Evolutionary conservation across 73 alveolate species (phyloP), one percentile per base, ranked within the genome.

Genomic region (Loxodes magnus): DNA sequence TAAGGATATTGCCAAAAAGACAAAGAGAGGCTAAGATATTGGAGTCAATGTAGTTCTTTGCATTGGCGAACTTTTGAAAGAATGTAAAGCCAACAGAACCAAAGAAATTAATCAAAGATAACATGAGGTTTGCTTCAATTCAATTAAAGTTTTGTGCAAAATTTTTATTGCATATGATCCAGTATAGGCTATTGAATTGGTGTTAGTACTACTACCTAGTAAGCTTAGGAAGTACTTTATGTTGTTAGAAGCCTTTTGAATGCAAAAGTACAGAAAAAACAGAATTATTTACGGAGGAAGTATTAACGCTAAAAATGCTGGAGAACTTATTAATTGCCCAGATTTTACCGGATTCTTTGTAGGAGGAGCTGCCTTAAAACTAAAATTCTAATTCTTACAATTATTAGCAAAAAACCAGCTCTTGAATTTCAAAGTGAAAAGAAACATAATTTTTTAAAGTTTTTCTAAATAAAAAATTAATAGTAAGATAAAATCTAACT

Each of bases 111-210:
- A 82, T 42, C 56, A 82, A 52, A 81, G 73, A 28, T 87, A 91
- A 68, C 77, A 79, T 31, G 88, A 73, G 41, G 88, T 94, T 26
- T 71, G 87, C 61, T 84, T 77, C 59, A 85, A 84, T 15, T 67
- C 90, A 39, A 84, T 56, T 12, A 72, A 48, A 76, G 90, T 91
- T 74, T 90, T 96, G 95, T 54, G 73, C 66, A 80, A 82, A 50
- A 79, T 94, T 5, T 96, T 92, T 23, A 76, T 94, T 56, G 98
- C 98, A 22, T 94, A 94, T 69, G 99, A 94, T 58, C 99, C 99
- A 36, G 98, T 94, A 29, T 94, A 98, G 99, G 98, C 99, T 51
- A 92, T 91, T 30, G 98, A 41, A 94, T 98, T 9, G 99, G 99
- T n/a, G 82, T 76, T 74, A 87, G 87, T 21, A 98, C 99, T 12